Evolutionary conservation across 108 stramenopile genomes (phyloP), one percentile per base, ranked within the genome.

Genomic region (Aurantiochytrium sp.): DNA sequence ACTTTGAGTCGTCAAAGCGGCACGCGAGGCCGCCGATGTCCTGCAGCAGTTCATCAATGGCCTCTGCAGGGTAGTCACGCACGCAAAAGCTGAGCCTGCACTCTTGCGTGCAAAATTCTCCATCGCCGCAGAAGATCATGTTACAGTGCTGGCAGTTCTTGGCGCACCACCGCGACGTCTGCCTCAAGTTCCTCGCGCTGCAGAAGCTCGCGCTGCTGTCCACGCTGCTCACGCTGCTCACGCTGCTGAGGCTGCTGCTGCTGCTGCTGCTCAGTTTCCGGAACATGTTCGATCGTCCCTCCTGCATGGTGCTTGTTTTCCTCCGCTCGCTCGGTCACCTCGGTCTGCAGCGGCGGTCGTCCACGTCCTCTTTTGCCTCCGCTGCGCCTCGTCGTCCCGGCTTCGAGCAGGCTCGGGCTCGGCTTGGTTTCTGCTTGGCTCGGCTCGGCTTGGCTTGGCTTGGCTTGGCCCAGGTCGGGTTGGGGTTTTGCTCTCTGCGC

Each of bases 91-190:
- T 53, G 49, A 83, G 76, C 6, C 45, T 55, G 51, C 76, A 83
- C 76, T 83, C 49, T 14, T 53, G 45, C 51, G 76, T 53, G 76
- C 76, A 83, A 28, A 53, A 83, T 0, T 83, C 49, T 12, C 76
- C 76, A 43, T 53, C 10, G 76, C 76, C 76, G 23, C 76, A 83
- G n/a, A 83, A 83, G 49, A 83, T 45, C 76, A 83, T 83, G 76
- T 83, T 83, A 45, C 76, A 83, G 51, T 83, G 19, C 5, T 83
- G 45, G 76, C 76, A 83, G 23, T 83, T 83, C 76, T 53, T 83
- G 45, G 43, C 19, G 49, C 49, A 53, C 76, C 76, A 83, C 76
- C 45, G 44, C 51, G 45, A 47, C 43, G 45, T 6, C 49, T 6
- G 16, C 4, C 28, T 21, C 25, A 23, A 83, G 45, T 18, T 21